Base-by-base conservation (phyloP, 495 filamentous ascomycete genomes). In the Annulohypoxylon bovei region DNA sequence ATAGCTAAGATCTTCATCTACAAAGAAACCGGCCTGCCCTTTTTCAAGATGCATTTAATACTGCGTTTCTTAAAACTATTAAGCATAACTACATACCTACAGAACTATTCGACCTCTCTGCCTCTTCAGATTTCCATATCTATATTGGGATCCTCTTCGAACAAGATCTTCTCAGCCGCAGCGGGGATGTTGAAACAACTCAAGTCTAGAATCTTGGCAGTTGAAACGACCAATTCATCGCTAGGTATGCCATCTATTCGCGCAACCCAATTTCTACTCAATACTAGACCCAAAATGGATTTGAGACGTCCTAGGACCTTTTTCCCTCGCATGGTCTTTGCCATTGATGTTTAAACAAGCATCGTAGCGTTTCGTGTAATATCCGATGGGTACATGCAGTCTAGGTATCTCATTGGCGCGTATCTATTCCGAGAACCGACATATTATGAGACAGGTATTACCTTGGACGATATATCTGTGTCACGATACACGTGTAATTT, bases 191-290 rank as follows among this genome's bases (percentile, higher is more conserved):
- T 67, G 68, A 71, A 71, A 71, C 68, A 35, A 22, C 40, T 12
- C 30, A 54, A 58, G 69, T 71, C 63, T 63, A 70, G 62, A 68
- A 23, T 67, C 73, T 75, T 75, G 73, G 73, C 73, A 67, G 50
- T 58, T 75, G 73, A 73, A 73, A 70, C 70, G 22, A 39, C 28
- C 37, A 9, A 9, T 54, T 7, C 23, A 11, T 14, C 47, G 18
- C 14, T 16, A 25, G 20, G 8, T 6, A 22, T 46, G n/a, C n/a
- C 39, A 44, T 6, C 42, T 27, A 49, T 42, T n/a, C 39, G 39
- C 22, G 44, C 44, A 35, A 27, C 27, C 40, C 18, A 12, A 12
- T 40, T 39, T 39, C 20, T 30, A 58, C 5, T 52, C 23, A 16
- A 12, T 52, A 18, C 25, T 30, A 28, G 47, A 30, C 30, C 5